Evolutionary conservation across 2,329 filamentous ascomycete genomes (phyloP).

Genomic region (Arthrobotrys conoides): DNA sequence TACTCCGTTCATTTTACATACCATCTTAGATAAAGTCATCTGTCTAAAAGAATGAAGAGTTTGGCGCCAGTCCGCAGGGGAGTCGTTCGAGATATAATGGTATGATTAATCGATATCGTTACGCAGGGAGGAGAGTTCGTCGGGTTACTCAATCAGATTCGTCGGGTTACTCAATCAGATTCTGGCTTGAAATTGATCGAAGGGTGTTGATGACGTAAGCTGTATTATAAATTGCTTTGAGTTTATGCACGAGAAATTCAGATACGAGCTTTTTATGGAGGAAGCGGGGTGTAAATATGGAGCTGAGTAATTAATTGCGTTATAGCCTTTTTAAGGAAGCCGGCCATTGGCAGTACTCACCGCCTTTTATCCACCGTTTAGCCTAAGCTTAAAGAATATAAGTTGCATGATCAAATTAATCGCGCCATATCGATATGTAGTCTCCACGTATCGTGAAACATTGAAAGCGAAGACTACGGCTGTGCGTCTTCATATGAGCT

Average conservation of each 20-base stretch:
- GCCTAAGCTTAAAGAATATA: not conserved
- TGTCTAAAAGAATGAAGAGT: no score
- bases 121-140: no score
- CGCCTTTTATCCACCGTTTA: not conserved
- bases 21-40: no score
- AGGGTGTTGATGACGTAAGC: not conserved
- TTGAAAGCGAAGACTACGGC: not conserved
- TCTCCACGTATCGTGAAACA: not conserved
- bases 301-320: not conserved
- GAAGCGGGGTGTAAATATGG: not conserved
- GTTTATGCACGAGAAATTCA: not conserved
- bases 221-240: not conserved
- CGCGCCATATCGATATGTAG: not conserved
- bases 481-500: not conserved
- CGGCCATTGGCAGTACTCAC: not conserved
- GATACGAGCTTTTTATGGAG: not conserved
- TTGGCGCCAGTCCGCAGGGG: no score
- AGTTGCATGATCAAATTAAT: not conserved
- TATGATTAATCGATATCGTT: no score
- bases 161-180: no score
- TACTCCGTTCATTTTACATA: no score
- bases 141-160: no score
- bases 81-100: no score
- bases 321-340: no score
- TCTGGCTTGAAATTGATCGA: not conserved